Percentiles rank a stretch among this genome's conserved stretches.
Evolutionary conservation across 805 yeast genomes (phyloP).

Genomic region (Saccharomycopsis lassenensis): DNA sequence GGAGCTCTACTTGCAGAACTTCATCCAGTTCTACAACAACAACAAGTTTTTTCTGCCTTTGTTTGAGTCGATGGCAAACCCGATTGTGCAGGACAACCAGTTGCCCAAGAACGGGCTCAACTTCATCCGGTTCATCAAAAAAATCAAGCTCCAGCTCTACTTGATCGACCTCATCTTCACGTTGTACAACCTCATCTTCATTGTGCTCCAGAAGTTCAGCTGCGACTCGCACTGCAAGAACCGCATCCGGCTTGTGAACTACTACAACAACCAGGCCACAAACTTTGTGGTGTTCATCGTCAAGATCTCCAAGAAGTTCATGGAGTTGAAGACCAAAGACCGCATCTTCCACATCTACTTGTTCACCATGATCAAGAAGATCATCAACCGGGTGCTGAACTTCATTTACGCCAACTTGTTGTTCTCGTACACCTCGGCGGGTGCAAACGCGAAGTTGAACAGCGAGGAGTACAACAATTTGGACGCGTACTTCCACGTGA

Average conservation of each 20-base stretch:
- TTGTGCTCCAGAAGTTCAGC: constrained; percentile 7
- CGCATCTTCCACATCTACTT: constrained; percentile 11
- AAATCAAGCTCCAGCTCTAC: constrained; percentile 13
- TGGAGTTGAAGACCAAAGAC: constrained; percentile 13
- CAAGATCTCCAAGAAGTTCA: constrained; percentile 6
- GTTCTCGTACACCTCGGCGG: constrained; percentile 9
- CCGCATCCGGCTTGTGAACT: constrained; percentile 8
- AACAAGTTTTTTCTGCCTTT: constrained; percentile 11
- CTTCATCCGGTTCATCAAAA: constrained; percentile 13
- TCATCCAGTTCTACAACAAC: constrained; percentile 11
- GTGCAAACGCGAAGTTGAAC: too few relatives aligned
- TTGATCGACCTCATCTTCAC: constrained; percentile 16
- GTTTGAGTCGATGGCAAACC: constrained; percentile 13
- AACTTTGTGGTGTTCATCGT: constrained; percentile 15
- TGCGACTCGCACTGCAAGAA: constrained; percentile 2
- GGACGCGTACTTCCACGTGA: too few relatives aligned
- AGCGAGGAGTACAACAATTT: too few relatives aligned
- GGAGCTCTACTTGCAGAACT: constrained; percentile 13
- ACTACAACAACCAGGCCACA: constrained; percentile 14
- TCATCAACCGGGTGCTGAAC: constrained; percentile 8
- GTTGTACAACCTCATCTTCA: constrained; percentile 12
- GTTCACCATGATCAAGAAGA: constrained; percentile 11
- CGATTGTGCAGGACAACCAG: constrained; percentile 15
- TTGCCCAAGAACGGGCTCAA: constrained; percentile 13
- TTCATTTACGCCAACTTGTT: constrained; percentile 15